Evolutionary conservation across 371 early-diverging fungal species (phyloP).

Genomic region (Choanephora cucurbitarum): DNA sequence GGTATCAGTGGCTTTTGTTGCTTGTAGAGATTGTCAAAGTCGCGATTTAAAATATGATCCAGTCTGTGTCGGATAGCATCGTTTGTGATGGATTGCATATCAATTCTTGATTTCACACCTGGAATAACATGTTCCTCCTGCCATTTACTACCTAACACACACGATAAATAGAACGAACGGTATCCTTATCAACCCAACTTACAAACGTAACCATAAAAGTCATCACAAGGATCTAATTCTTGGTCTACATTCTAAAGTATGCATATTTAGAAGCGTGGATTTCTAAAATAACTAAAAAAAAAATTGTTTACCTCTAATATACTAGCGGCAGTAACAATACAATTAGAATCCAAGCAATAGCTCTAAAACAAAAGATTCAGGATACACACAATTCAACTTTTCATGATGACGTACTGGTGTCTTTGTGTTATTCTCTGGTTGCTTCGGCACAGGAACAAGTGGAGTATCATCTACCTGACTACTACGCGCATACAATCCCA

Average conservation of each 20-base stretch:
- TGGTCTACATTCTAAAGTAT: slow-evolving; percentile 40
- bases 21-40: slow-evolving; percentile 3
- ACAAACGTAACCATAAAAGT: slow-evolving; percentile 47
- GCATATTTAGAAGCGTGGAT: background rate
- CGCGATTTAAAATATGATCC: slow-evolving; percentile 22
- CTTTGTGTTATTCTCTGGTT: slow-evolving; percentile 22
- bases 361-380: slow-evolving; percentile 9
- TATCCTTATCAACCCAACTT: background rate
- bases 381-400: background rate
- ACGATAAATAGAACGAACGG: background rate
- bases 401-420: slow-evolving; percentile 11
- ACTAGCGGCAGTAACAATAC: slow-evolving; percentile 50
- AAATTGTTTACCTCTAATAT: slow-evolving; percentile 38
- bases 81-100: slow-evolving; percentile 12
- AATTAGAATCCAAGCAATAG: slow-evolving; percentile 48
- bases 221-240: slow-evolving; percentile 53
- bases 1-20: slow-evolving; percentile 20
- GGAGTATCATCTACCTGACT: slow-evolving; percentile 22
- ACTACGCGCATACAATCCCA: slow-evolving; percentile 47
- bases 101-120: slow-evolving; percentile 29
- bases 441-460: slow-evolving; percentile 19
- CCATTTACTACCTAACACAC: slow-evolving; percentile 36
- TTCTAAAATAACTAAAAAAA: background rate
- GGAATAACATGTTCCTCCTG: slow-evolving; percentile 28
- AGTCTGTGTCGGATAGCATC: slow-evolving; percentile 20